Conservation (phyloP, 2,329 filamentous ascomycete species). For the Colletotrichum sp. region DNA sequence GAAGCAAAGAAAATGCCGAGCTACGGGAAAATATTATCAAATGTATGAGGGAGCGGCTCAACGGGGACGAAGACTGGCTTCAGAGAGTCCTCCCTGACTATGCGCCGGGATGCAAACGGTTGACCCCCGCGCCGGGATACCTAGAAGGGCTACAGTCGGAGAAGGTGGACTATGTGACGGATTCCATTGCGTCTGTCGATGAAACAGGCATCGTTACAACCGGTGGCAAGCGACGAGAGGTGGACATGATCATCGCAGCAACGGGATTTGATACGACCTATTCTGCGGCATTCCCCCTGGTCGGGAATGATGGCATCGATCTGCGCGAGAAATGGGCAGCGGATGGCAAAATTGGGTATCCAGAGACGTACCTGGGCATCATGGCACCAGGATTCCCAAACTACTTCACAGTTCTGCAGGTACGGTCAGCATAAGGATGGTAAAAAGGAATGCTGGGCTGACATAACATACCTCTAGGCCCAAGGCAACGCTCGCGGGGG, state of each 20-base stretch:
- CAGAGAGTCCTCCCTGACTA: background rate
- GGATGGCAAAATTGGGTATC: background rate
- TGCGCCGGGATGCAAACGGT: background rate
- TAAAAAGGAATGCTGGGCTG: accelerated
- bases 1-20: background rate
- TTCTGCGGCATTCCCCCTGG: background rate
- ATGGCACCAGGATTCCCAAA: background rate
- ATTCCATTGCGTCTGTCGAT: background rate
- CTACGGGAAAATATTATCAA: background rate
- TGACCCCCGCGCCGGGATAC: background rate
- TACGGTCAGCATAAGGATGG: background rate
- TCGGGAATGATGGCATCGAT: background rate
- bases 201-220: background rate
- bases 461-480: background rate
- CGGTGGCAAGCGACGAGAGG: background rate
- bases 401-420: background rate
- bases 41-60: background rate
- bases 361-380: background rate
- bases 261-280: background rate
- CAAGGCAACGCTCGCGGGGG: background rate
- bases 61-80: background rate
- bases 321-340: background rate
- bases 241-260: background rate
- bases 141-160: background rate
- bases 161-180: background rate